Percentiles rank a stretch among this genome's conserved stretches.
These are phyloP conservation scores for Erigeron philadelphicus DNA, from an alignment of 140 eudicot genomes.

Conservation along the genomic window DNA sequence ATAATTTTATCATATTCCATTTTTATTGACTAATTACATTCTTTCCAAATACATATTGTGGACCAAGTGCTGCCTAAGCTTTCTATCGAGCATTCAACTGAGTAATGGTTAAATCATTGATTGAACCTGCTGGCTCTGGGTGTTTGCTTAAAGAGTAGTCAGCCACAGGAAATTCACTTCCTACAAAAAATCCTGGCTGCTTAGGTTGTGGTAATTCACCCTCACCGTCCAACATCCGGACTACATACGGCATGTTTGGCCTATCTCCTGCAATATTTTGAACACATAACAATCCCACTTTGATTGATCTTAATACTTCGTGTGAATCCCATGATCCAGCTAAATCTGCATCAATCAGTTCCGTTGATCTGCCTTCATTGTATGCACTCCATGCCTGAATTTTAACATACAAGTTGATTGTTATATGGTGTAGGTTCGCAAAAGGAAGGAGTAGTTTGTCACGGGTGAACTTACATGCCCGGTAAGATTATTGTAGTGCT, in stretches of 20 bases:
- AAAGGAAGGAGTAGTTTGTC: neutral
- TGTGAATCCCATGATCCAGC: neutral
- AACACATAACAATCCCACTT: conserved; percentile 34
- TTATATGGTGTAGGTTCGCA: neutral
- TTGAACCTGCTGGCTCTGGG: conserved; percentile 2
- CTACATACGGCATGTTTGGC: conserved; percentile 32
- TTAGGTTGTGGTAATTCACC: conserved; percentile 26
- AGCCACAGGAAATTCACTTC: conserved; percentile 9
- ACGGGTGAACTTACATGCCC: conserved; percentile 2
- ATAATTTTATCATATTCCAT: no score
- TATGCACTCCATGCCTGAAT: conserved; percentile 22
- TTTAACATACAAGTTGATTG: neutral
- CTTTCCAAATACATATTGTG: no score
- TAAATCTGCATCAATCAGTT: conserved; percentile 19
- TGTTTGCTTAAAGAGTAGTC: conserved; percentile 19
- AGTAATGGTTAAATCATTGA: conserved; percentile 30
- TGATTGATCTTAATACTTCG: conserved; percentile 26
- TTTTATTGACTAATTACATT: no score
- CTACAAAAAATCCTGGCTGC: conserved; percentile 30
- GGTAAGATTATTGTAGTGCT: conserved; percentile 1
- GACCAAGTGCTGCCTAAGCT: no score
- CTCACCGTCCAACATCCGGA: conserved; percentile 27
- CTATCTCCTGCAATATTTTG: conserved; percentile 39
- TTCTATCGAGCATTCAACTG: conserved; percentile 28
- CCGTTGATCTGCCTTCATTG: conserved; percentile 29